These are phyloP conservation scores for Boeremia exigua DNA, from an alignment of 2,329 filamentous ascomycete species.

Conservation along the genomic window DNA sequence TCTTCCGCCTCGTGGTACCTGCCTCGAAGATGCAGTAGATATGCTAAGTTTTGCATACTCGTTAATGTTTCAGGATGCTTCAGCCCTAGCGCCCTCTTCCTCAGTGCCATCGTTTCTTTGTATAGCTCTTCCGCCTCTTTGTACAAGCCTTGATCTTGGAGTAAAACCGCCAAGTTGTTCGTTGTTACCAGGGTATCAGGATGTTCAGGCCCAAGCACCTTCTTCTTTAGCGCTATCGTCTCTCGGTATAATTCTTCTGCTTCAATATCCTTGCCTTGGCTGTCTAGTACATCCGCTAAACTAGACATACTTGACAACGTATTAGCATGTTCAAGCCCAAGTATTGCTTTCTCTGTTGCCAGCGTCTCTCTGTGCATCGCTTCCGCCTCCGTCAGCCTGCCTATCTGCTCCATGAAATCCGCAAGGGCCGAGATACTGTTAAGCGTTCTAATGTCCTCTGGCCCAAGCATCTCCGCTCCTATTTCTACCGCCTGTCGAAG, in stretches of 20 bases:
- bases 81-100: slow-evolving; percentile 4
- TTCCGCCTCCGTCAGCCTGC: too few relatives aligned
- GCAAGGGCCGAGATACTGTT: too few relatives aligned
- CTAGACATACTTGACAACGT: not conserved
- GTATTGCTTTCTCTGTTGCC: not conserved
- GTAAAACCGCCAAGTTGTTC: slow-evolving; percentile 3
- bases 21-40: not conserved
- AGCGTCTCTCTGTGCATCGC: not conserved
- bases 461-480: too few relatives aligned
- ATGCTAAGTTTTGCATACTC: slow-evolving; percentile 16
- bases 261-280: not conserved
- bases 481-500: too few relatives aligned
- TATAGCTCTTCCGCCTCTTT: not conserved
- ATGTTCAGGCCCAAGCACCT: slow-evolving; percentile 15
- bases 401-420: too few relatives aligned
- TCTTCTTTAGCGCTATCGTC: slow-evolving; percentile 8
- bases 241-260: slow-evolving; percentile 8
- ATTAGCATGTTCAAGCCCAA: not conserved
- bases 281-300: not conserved
- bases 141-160: not conserved
- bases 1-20: not conserved
- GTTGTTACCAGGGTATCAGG: slow-evolving; percentile 17
- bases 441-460: too few relatives aligned
- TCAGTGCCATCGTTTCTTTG: not conserved
- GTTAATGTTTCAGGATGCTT: slow-evolving; percentile 9